Evolutionary conservation across 2,329 filamentous ascomycete genomes (phyloP).

Genomic region (Rugonectria rugulosa): DNA sequence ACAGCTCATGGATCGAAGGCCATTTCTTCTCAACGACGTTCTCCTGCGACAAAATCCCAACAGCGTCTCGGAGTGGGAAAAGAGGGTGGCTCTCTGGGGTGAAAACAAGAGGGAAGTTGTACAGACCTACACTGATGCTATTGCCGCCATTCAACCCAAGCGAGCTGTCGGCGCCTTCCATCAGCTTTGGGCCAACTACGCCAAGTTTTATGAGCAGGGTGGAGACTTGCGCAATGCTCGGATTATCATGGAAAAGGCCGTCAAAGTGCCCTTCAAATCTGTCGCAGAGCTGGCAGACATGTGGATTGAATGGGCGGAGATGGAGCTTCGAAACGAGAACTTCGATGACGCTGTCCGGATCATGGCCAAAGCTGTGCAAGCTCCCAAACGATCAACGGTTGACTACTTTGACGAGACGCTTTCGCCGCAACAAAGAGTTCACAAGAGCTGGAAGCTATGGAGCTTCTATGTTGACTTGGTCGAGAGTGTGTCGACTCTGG

Average conservation of each 20-base stretch:
- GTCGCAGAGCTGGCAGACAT: slow-evolving; percentile 97
- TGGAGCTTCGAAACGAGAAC: slow-evolving; percentile 95
- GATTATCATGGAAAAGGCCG: slow-evolving; percentile 95
- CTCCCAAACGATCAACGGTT: slow-evolving; percentile 97
- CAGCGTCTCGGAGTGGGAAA: slow-evolving; percentile 96
- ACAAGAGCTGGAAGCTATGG: slow-evolving; percentile 99
- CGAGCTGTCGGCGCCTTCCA: slow-evolving; percentile 94
- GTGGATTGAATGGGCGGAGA: slow-evolving; percentile 99
- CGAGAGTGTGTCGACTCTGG: slow-evolving; percentile 88
- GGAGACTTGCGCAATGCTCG: slow-evolving; percentile 85
- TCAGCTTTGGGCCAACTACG: slow-evolving; percentile 95
- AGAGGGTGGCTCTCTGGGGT: slow-evolving; percentile 93
- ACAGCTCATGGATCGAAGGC: slow-evolving; percentile 94
- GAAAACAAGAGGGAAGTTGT: slow-evolving; percentile 92
- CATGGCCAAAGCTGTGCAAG: slow-evolving; percentile 96
- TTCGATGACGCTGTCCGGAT: slow-evolving; percentile 94
- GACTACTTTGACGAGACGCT: slow-evolving; percentile 98
- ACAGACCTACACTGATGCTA: slow-evolving; percentile 93
- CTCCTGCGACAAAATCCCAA: slow-evolving; percentile 94
- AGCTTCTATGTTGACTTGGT: slow-evolving; percentile 99
- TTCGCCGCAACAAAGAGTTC: slow-evolving; percentile 92
- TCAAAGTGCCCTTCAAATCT: slow-evolving; percentile 97
- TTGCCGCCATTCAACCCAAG: slow-evolving; percentile 91
- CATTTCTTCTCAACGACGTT: slow-evolving; percentile 96
- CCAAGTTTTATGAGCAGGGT: slow-evolving; percentile 93